Conservation (phyloP, 1,284 basidiomycete species). For the Ganoderma multipileum region DNA sequence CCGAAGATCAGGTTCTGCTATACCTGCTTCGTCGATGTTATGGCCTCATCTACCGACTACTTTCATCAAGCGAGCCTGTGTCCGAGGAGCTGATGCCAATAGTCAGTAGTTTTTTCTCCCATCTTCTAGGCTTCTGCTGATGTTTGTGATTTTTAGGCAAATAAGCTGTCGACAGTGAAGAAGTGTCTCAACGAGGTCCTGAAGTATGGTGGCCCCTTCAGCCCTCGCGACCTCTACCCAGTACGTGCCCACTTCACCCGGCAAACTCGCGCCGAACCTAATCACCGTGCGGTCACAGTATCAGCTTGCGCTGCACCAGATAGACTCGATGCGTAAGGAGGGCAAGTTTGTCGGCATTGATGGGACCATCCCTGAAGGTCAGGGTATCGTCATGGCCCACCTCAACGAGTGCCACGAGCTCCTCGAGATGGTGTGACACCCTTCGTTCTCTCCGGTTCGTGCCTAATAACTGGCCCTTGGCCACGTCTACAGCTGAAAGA, state of each 20-base stretch:
- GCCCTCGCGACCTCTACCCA: slow-evolving; percentile 95
- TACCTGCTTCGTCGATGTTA: slow-evolving; percentile 96
- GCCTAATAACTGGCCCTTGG: slow-evolving; percentile 4
- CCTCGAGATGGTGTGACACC: slow-evolving; percentile 79
- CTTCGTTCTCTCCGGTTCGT: background rate
- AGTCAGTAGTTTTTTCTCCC: slow-evolving; percentile 54
- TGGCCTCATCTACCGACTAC: slow-evolving; percentile 92
- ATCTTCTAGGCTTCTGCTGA: slow-evolving; percentile 3
- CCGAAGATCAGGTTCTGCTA: slow-evolving; percentile 75
- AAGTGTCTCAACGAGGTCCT: slow-evolving; percentile 97
- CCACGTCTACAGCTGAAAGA: slow-evolving; percentile 66
- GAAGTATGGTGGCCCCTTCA: slow-evolving; percentile 96
- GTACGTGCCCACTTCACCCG: slow-evolving; percentile 50
- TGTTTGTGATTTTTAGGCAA: slow-evolving; percentile 63
- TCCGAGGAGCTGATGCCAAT: slow-evolving; percentile 98
- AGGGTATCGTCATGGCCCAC: slow-evolving; percentile 96
- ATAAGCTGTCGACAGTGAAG: slow-evolving; percentile 93
- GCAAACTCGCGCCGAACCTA: background rate
- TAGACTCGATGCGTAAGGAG: slow-evolving; percentile 92
- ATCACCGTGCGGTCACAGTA: slow-evolving; percentile 58
- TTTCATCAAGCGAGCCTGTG: slow-evolving; percentile 99
- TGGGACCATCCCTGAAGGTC: slow-evolving; percentile 91
- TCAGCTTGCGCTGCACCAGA: slow-evolving; percentile 94
- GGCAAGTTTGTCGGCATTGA: slow-evolving; percentile 90
- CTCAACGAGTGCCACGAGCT: slow-evolving; percentile 97